Evolutionary conservation across 2,329 filamentous ascomycete genomes (phyloP), one percentile per base, ranked within the genome.

Genomic region (Dothideomycetes sp.): DNA sequence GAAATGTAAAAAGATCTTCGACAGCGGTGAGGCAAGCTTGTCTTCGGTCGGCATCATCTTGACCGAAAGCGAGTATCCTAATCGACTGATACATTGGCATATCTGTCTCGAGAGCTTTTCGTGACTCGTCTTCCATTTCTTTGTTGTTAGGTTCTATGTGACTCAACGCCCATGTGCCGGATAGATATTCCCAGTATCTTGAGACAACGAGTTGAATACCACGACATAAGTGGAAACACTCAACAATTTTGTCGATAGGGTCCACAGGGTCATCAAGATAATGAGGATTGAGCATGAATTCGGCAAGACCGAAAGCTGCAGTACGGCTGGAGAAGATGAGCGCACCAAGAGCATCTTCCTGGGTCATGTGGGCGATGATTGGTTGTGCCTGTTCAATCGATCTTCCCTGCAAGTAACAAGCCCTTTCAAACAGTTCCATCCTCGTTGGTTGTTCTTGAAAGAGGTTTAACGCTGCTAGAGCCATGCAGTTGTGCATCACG

Each of bases 391-490:
- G 45, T 12, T 38, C 30, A 4, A 48, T 43, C n/a, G 47, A 41
- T 12, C 40, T 34, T 7, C 29, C 33, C 16, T 48, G 41, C 3
- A 45, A 45, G 9, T 39, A 40, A 12, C 38, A 47, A 7, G 47
- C 47, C 17, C 43, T 20, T 5, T 36, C 27, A 10, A 47, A 48
- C 9, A 43, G 28, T n/a, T 45, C 43, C 4, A 33, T 15, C 16
- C 43, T 27, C 1, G 24, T 16, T 2, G 38, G 35, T 4, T 33
- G 3, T 4, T 12, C 20, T 11, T 35, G 22, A 4, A 44, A 41
- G 8, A 51, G 16, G 28, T 53, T 49, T 4, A 51, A 31, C 10
- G 51, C 51, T 4, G 51, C 50, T 6, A 51, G 30, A 19, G 51
- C 49, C 24, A 53, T 38, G 12, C 47, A 41, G 7, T 47, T 37